Evolutionary conservation across 2,329 filamentous ascomycete species (phyloP), one percentile per base, ranked within the genome.

Genomic region (Xylariaceae sp.): DNA sequence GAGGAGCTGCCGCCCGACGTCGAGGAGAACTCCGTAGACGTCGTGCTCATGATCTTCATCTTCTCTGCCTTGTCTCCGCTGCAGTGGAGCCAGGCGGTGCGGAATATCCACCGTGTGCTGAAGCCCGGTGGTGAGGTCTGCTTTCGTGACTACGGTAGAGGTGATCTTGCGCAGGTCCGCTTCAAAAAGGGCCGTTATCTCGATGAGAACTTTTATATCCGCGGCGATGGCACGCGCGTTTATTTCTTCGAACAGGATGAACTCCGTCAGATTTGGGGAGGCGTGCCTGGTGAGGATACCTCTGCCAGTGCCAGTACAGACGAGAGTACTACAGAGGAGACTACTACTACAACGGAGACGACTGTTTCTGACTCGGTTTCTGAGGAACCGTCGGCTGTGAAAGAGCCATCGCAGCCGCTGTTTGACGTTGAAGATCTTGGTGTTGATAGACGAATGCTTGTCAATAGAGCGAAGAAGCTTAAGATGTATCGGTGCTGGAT

Each of bases 401-500:
- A 45, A 30, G 37, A 74, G 53, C 66, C 51, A 34, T 13, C 71
- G 57, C 68, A 71, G 57, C 68, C 69, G 11, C 72, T 73, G 0
- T 91, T 97, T 68, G 84, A 91, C 53, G 77, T 96, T 51, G 77
- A 89, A 58, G 84, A 94, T 51, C 81, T 97, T 41, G 94, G 88
- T 30, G 82, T 93, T 57, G 94, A 99, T 73, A 86, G 91, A 65
- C 86, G 94, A 61, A 82, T 99, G 78, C 81, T 99, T 57, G 91
- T 99, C 58, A 99, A 99, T 73, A 85, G 94, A 65, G 90, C 92
- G 57, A 84, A 88, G 69, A 88, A 92, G 75, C 79, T 96, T 53
- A 99, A 97, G 77, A 99, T 99, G 94, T 97, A 97, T 75, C 86
- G 94, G 62, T 97, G 93, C 78, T 99, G 94, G 92, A 84, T 95